Conservation (phyloP, 1,284 basidiomycete genomes). For the Cyathus olla region DNA sequence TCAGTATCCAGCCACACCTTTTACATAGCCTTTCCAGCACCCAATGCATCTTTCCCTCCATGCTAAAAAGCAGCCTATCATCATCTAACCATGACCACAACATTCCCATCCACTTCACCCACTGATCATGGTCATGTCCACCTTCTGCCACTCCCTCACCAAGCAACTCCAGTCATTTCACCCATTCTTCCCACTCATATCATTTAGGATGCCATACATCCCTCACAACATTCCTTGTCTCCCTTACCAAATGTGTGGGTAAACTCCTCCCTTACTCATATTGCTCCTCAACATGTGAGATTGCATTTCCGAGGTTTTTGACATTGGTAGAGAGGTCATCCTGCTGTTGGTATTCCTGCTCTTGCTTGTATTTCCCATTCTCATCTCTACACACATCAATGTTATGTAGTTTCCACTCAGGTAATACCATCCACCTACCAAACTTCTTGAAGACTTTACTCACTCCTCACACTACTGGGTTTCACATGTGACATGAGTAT, state of each 20-base stretch:
- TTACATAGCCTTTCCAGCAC: slow-evolving; percentile 44
- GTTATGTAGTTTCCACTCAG: slow-evolving; percentile 21
- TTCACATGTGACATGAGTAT: slow-evolving; percentile 50
- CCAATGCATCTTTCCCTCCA: slow-evolving; percentile 48
- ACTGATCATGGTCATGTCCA: slow-evolving; percentile 4
- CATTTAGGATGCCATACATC: slow-evolving; percentile 36
- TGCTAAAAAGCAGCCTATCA: slow-evolving; percentile 49
- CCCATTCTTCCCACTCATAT: slow-evolving; percentile 49
- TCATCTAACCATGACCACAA: slow-evolving; percentile 51
- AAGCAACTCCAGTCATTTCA: slow-evolving; percentile 36
- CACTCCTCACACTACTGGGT: slow-evolving; percentile 43
- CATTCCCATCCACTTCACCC: slow-evolving; percentile 13
- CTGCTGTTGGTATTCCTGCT: neutral
- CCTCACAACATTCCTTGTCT: slow-evolving; percentile 35
- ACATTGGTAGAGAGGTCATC: slow-evolving; percentile 22
- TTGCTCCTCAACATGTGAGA: slow-evolving; percentile 34
- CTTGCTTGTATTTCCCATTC: slow-evolving; percentile 3
- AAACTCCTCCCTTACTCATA: slow-evolving; percentile 29
- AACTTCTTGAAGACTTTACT: slow-evolving; percentile 39
- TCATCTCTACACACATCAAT: slow-evolving; percentile 3
- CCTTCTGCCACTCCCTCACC: slow-evolving; percentile 15
- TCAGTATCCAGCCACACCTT: too few relatives aligned
- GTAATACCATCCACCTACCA: slow-evolving; percentile 35
- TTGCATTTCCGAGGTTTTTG: slow-evolving; percentile 31
- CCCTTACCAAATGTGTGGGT: slow-evolving; percentile 34